Evolutionary conservation across 192 early-diverging fungal genomes (phyloP), one percentile per base, ranked within the genome.

Genomic region (Coemansia aciculifera): DNA sequence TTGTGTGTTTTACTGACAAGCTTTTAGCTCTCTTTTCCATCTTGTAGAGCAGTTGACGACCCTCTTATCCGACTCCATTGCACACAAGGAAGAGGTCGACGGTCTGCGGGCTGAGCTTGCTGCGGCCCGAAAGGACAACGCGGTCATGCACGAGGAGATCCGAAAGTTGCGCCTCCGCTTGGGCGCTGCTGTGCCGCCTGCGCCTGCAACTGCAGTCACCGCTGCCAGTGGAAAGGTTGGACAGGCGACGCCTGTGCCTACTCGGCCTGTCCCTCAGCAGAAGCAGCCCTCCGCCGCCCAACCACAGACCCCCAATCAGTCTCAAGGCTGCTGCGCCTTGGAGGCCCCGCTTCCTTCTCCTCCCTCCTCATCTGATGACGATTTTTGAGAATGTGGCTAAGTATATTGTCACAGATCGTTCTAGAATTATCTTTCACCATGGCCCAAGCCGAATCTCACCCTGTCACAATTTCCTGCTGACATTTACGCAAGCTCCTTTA

Each of bases 1-100:
- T 39, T 57, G 23, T n/a, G 32, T 59, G 48, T 69, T 73, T 52
- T 51, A 36, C 36, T 42, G 44, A 60, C 40, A 1, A 12, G 19
- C 11, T 64, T 15, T 52, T 49, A 12, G 65, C 24, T 38, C 32
- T 71, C 71, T 62, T 10, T 44, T 36, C 8, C 36, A 37, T 13
- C 15, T 36, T 68, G 72, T 79, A 79, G 78, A 85, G 62, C 89
- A 90, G 66, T 87, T 90, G 62, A 77, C 82, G 21, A 84, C 80
- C 5, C 76, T 90, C 43, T 88, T 89, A 71, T 79, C 56, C 52
- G 85, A 90, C 70, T 79, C 88, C 27, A 78, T 84, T 34, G 68
- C 81, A 54, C 77, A 86, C 29, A 79, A 85, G 63, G 74, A 79
- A 15, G 88, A 89, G 56, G 75, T 73, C 27, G 80, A 85, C 21